Evolutionary conservation across 2,329 filamentous ascomycete genomes (phyloP).

Genomic region (Ceratocystis huliohia): DNA sequence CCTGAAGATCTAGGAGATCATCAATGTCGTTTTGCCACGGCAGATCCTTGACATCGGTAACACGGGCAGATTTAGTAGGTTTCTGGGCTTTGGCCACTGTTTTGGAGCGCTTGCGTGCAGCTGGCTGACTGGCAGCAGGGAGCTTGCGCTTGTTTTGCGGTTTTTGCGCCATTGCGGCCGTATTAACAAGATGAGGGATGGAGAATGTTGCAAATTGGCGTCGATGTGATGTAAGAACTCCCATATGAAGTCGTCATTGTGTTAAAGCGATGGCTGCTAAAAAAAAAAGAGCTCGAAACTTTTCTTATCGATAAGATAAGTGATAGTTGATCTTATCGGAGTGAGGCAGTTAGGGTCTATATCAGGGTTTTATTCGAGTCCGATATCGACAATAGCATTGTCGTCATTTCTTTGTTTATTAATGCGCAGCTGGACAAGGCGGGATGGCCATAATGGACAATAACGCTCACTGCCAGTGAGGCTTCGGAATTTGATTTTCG

Average conservation of each 20-base stretch:
- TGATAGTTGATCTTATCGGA: too few species aligned
- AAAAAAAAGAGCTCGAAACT: background rate
- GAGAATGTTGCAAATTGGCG: background rate
- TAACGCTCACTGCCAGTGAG: too few species aligned
- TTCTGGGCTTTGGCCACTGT: constrained; percentile 16
- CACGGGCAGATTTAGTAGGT: constrained; percentile 25
- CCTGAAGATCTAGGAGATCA: constrained; percentile 83
- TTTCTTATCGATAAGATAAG: constrained; percentile 10
- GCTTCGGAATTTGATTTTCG: too few species aligned
- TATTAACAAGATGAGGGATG: too few species aligned
- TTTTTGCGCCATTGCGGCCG: constrained; percentile 3
- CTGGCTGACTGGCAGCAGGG: background rate
- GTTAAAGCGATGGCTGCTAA: background rate
- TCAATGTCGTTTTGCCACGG: constrained; percentile 70
- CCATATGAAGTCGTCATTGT: background rate
- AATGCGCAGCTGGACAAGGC: background rate
- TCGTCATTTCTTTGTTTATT: background rate
- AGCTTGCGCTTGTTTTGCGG: constrained; percentile 16
- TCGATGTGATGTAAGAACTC: too few species aligned
- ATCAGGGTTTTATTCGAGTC: background rate
- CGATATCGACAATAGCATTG: background rate
- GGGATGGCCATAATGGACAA: background rate
- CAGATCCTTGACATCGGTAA: constrained; percentile 36
- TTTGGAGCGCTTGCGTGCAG: constrained; percentile 17
- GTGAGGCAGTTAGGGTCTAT: background rate